Conservation (phyloP, 2,329 filamentous ascomycete genomes). For the Phyllosticta paracitricarpa region DNA sequence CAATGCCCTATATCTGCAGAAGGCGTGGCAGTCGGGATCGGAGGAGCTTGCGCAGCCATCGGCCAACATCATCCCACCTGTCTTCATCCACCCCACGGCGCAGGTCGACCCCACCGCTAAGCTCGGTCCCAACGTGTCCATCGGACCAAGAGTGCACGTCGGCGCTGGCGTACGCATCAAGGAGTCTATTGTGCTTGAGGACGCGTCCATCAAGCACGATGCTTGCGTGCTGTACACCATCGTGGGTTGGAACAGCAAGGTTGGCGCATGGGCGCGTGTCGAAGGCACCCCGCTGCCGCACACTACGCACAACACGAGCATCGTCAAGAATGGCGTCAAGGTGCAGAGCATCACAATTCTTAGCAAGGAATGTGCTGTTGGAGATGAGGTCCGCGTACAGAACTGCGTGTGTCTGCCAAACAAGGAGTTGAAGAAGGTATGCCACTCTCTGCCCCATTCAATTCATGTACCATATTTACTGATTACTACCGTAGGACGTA, state of each 20-base stretch:
- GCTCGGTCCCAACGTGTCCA: conserved; percentile 91
- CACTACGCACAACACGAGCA: conserved; percentile 81
- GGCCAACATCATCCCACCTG: conserved; percentile 78
- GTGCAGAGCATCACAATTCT: conserved; percentile 97
- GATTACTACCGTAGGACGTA: conserved; percentile 53
- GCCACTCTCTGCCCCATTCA: conserved; percentile 25
- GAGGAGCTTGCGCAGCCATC: conserved; percentile 75
- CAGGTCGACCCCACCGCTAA: conserved; percentile 90
- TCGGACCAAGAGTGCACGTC: conserved; percentile 77
- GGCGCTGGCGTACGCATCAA: conserved; percentile 86
- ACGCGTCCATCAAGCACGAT: conserved; percentile 92
- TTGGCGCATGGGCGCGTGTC: conserved; percentile 96
- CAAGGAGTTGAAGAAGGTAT: conserved; percentile 92
- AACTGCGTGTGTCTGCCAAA: conserved; percentile 97
- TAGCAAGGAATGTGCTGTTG: conserved; percentile 90
- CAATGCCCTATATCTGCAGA: conserved; percentile 91
- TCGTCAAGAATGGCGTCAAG: conserved; percentile 96
- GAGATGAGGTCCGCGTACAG: conserved; percentile 89
- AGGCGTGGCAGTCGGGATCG: conserved; percentile 76
- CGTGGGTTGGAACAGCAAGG: conserved; percentile 90
- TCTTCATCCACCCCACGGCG: conserved; percentile 90
- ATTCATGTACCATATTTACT: conserved; percentile 3
- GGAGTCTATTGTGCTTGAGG: conserved; percentile 91
- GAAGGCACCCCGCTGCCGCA: conserved; percentile 87
- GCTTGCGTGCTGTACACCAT: conserved; percentile 93